These are phyloP conservation scores for Chlamydomonas sp. DNA, from an alignment of 139 green algal genomes.

Conservation along the genomic window DNA sequence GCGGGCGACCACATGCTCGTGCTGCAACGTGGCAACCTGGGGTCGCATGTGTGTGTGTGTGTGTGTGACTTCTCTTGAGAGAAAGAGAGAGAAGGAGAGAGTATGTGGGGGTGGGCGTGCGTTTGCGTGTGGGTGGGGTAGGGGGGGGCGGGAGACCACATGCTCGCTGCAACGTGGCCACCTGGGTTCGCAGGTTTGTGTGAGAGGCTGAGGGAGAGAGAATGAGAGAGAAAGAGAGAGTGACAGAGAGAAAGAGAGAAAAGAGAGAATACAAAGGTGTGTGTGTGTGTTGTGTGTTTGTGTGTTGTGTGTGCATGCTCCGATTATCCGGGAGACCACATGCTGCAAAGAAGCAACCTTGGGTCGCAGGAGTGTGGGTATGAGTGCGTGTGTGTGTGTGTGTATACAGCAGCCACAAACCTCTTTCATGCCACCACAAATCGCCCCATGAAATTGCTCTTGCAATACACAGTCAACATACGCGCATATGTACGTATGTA, in stretches of 20 bases:
- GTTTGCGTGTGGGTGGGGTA: not conserved
- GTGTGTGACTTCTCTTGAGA: not conserved
- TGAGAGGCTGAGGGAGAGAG: too few relatives aligned
- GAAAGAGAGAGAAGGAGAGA: not conserved
- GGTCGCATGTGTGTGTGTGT: not conserved
- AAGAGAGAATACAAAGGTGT: not conserved
- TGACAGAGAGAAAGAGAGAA: too few relatives aligned
- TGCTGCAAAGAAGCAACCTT: too few relatives aligned
- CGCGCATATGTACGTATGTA: too few relatives aligned
- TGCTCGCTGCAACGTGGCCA: constrained; percentile 1
- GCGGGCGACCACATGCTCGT: constrained; percentile 8
- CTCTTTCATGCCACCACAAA: too few relatives aligned
- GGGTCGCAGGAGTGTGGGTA: not conserved
- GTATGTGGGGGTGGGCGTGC: not conserved
- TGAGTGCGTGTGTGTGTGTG: not conserved
- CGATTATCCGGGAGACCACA: too few relatives aligned
- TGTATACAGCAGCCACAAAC: too few relatives aligned
- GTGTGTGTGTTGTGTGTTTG: not conserved
- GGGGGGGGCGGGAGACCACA: not conserved
- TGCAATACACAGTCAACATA: too few relatives aligned
- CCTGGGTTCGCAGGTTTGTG: not conserved
- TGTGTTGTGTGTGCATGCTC: too few relatives aligned
- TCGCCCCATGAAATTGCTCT: too few relatives aligned
- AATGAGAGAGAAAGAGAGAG: too few relatives aligned
- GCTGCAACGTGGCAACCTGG: not conserved